A percentile compares a stretch with the other conserved stretches of the same genome.
Conservation (phyloP, 1,139 yeast species). For the Debaryomyces sp. region DNA sequence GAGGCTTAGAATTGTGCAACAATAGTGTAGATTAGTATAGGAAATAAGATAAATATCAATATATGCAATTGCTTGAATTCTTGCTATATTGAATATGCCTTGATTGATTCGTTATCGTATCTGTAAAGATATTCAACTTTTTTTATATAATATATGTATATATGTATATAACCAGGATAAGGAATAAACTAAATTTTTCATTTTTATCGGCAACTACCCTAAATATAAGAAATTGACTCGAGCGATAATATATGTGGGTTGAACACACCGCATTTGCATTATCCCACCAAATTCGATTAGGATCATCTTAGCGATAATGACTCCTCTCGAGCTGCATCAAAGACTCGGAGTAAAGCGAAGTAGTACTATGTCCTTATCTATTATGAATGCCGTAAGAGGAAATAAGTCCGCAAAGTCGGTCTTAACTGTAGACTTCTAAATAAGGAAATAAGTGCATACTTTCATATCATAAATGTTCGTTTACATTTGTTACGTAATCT, state of each 20-base stretch:
- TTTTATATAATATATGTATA: background rate
- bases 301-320: background rate
- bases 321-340: background rate
- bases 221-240: background rate
- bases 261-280: background rate
- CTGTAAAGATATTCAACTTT: background rate
- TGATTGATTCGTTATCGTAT: background rate
- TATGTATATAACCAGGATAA: background rate
- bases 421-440: background rate
- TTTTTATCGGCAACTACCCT: background rate
- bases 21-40: background rate
- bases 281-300: background rate
- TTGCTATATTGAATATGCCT: background rate
- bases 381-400: background rate
- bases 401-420: background rate
- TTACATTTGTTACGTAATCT: constrained; percentile 1
- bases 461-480: background rate
- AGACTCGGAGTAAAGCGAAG: background rate
- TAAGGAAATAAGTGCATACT: background rate
- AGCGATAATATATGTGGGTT: background rate
- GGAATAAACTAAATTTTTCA: background rate
- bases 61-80: background rate
- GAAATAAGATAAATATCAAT: background rate
- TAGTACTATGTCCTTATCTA: background rate
- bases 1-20: background rate